Evolutionary conservation across 129 eudicot genomes (phyloP), one percentile per base, ranked within the genome.

Genomic region (sunflower (Helianthus annuus)): DNA sequence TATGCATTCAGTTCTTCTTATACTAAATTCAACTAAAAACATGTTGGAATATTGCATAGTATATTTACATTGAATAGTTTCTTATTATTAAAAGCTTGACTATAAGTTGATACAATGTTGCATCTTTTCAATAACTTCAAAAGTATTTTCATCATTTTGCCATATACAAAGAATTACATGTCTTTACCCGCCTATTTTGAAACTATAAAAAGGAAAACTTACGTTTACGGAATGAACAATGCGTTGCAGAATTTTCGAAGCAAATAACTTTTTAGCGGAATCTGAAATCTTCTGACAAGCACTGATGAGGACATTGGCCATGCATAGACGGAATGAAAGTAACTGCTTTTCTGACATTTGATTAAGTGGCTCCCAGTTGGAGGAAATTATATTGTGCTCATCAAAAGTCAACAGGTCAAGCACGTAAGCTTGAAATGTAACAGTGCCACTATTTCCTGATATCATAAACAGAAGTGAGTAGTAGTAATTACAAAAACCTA

Each of bases 291-390:
- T 93, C 78, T 87, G 95, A 79, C 92, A 93, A 69, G 92, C 90
- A 69, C 98, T 93, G 68, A 93, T 87, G 77, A 93, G 95, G 29
- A 84, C 96, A 84, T 93, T 93, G 46, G 98, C 96, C 96, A 93
- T 89, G 88, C 98, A 93, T 46, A 93, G 53, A 39, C 89, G 89
- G 81, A 83, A 92, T 10, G 96, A 73, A 52, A 74, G 81, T 1
- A 79, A 58, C 53, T 34, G 49, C 22, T 64, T 68, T 58, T 62
- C 40, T 16, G 75, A 64, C 60, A 44, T 56, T 34, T 51, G 59
- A 36, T 45, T 70, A 70, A 66, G 36, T 27, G 48, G 48, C 44
- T 48, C 74, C 69, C 78, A 55, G 52, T 79, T 61, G 22, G 81
- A 63, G 68, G 73, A 65, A 16, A 60, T 39, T n/a, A 52, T 2